Conservation (phyloP, 495 filamentous ascomycete genomes). For the Beverwykella pulmonaria region DNA sequence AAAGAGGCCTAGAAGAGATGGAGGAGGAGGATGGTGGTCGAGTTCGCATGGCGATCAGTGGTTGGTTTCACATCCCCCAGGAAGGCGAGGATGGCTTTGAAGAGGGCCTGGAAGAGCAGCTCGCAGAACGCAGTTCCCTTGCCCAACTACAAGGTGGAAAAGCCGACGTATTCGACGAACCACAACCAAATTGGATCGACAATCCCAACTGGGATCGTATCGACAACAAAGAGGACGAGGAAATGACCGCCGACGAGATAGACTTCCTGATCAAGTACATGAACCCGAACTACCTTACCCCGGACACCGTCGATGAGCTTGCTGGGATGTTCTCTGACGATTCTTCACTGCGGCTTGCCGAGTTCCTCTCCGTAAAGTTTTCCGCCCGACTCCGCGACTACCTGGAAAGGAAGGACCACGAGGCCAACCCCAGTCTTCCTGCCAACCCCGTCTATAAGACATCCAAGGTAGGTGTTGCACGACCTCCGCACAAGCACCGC, state of each 20-base stretch:
- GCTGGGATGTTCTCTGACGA: constrained; percentile 76
- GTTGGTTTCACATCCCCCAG: constrained; percentile 99
- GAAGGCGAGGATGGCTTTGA: constrained; percentile 92
- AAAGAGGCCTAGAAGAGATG: constrained; percentile 61
- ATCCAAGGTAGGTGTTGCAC: constrained; percentile 57
- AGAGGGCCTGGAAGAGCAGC: constrained; percentile 81
- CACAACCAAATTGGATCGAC: constrained; percentile 61
- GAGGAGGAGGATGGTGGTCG: constrained; percentile 66
- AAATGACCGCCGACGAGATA: constrained; percentile 73
- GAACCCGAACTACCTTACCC: constrained; percentile 86
- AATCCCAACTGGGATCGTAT: constrained; percentile 51
- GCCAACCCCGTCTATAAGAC: constrained; percentile 57
- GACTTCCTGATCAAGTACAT: constrained; percentile 89
- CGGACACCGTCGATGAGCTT: constrained; percentile 84
- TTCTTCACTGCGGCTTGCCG: constrained; percentile 76
- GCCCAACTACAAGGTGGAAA: constrained; percentile 86
- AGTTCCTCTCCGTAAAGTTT: constrained; percentile 78
- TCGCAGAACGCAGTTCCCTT: constrained; percentile 84
- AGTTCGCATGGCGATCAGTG: constrained; percentile 94
- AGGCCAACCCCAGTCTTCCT: constrained; percentile 49
- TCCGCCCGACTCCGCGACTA: constrained; percentile 66
- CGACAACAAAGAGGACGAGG: constrained; percentile 49
- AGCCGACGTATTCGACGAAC: constrained; percentile 81
- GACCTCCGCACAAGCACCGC: constrained; percentile 92
- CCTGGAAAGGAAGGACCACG: constrained; percentile 54